Evolutionary conservation across 2,329 filamentous ascomycete species (phyloP), one percentile per base, ranked within the genome.

Genomic region (Lasiodiplodia sp.): DNA sequence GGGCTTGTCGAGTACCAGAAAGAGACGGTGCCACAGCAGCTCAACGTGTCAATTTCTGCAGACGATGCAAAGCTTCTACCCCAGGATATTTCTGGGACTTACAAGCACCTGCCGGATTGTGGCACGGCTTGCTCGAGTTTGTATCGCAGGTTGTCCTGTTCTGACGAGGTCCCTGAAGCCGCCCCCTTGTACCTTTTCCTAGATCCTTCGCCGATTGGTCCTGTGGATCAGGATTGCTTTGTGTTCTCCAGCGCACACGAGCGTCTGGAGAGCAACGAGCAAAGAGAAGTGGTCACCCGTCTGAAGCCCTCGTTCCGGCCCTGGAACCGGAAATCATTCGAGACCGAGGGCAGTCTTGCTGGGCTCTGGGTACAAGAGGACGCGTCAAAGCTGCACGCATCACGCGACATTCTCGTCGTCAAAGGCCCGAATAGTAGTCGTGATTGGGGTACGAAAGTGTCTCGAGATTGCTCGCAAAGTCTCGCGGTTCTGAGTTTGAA

Each of bases 91-190:
- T 75, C 74, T 2, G 89, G 89, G 2, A 73, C 73, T 0, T 91
- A 89, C 71, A 71, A 79, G 7, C 78, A 84, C 11, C 77, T 88
- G 1, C 83, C 82, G 12, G 76, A 85, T 6, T 91, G 89, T 72
- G 88, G 87, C 5, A 89, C 86, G 4, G 84, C 88, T 0, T 82
- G 78, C 25, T 80, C 83, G 18, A 84, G 84, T 66, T 75, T 91
- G 25, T 89, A 90, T 75, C 84, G 83, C 72, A 83, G 78, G 37
- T 64, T 63, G 73, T 31, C 31, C 28, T 14, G 4, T 18, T 21
- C 37, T n/a, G 6, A 44, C 6, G 1, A 21, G 10, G 62, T 66
- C 10, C 14, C 3, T 12, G 8, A 56, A 21, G 5, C 23, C 34
- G 18, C 72, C 62, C 73, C 79, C 0, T 66, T 89, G 0, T 91